These are phyloP conservation scores for Xylaria scruposa DNA, from an alignment of 495 filamentous ascomycete genomes.

Conservation along the genomic window DNA sequence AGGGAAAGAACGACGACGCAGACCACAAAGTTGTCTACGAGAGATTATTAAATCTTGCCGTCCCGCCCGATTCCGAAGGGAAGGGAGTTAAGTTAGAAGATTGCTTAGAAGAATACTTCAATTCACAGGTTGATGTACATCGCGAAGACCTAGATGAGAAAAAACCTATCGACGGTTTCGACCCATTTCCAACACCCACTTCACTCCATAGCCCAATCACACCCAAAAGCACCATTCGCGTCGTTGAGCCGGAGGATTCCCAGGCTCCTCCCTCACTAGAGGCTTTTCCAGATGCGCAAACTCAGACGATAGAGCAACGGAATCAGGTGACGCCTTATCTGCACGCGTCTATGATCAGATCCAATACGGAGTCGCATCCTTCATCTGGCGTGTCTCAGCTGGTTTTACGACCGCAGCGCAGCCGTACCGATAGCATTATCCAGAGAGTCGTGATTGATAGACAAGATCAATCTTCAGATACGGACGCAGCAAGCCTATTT, in stretches of 20 bases:
- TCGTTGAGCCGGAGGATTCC: conserved; percentile 44
- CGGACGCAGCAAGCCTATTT: conserved; percentile 47
- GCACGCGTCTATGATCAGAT: conserved; percentile 28
- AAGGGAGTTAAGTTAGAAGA: conserved; percentile 79
- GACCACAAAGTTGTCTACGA: conserved; percentile 96
- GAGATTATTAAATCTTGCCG: conserved; percentile 86
- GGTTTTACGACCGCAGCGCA: conserved; percentile 36
- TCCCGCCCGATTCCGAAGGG: conserved; percentile 69
- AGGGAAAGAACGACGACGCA: conserved; percentile 79
- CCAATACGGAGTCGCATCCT: conserved; percentile 23
- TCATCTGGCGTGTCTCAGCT: conserved; percentile 33
- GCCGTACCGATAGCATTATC: conserved; percentile 57
- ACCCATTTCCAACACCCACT: conserved; percentile 2
- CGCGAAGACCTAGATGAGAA: conserved; percentile 68
- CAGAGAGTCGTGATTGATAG: conserved; percentile 54
- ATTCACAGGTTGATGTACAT: conserved; percentile 89
- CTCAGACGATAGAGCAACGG: conserved; percentile 20
- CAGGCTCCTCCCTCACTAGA: conserved; percentile 15
- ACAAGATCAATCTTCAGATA: conserved; percentile 39
- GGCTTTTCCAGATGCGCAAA: not conserved
- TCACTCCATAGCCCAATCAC: conserved; percentile 26
- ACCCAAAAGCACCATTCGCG: conserved; percentile 45
- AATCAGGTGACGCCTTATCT: conserved; percentile 44
- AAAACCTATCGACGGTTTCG: conserved; percentile 43
- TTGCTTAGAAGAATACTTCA: conserved; percentile 93